Base-by-base conservation (phyloP, 129 eudicot genomes). In the Lonicera japonica region DNA sequence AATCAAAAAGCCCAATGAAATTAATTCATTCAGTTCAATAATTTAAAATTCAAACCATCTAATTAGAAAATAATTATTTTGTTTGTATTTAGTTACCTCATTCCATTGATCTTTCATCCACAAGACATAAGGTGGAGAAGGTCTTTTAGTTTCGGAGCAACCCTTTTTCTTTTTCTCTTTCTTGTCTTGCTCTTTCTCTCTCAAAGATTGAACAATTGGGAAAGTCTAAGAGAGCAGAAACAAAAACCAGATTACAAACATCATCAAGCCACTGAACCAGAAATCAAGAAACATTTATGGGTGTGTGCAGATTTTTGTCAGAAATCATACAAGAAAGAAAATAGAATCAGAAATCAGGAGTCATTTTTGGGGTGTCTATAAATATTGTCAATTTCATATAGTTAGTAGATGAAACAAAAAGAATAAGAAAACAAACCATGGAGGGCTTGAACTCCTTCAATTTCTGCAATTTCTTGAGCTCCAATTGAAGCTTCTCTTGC, bases 71-170 rank as follows among this genome's bases (percentile, higher is more conserved):
- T 4, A 1, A 14, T 14, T 43, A 14, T 43, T 50, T 50, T 50
- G 9, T 50, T 54, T 56, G 19, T 1, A 29, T 29, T 29, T 29
- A 29, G 36, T 1, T 84, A 72, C 98, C 96, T 84, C 96, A 66
- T 75, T 76, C 96, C 96, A 87, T 47, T 87, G 86, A 25, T 84
- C 98, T 70, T 92, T 87, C 73, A 83, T 74, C 98, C 98, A 92
- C 66, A 84, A 77, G 43, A 75, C 83, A 73, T 87, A 92, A 7
- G 98, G 84, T 34, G 96, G 71, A 47, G 95, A 80, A 19, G 98
- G 98, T 75, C 78, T 82, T 62, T 92, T 91, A 63, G 51, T 75
- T 20, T 80, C 78, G 14, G 52, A 58, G 29, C 74, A 57, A 13
- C 73, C 67, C 79, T 87, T 86, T 76, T 85, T 82, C 78, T 84